Evolutionary conservation across 257 asterid species (phyloP), one percentile per base, ranked within the genome.

Genomic region (Primulina huaijiensis): DNA sequence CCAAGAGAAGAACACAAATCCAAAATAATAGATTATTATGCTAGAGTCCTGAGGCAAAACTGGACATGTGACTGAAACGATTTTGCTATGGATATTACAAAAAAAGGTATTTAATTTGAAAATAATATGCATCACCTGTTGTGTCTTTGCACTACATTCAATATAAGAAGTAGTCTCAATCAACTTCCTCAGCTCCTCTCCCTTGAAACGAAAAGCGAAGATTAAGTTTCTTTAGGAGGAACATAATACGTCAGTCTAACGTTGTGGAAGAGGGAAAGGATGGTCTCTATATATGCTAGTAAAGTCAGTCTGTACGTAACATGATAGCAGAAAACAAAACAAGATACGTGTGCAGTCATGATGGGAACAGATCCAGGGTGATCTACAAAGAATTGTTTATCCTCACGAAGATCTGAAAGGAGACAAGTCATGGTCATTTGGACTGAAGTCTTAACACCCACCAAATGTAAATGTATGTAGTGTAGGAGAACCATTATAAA

Each of bases 121-220:
- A 77, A 64, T 64, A 58, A 64, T 58, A 7, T 57, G 57, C 10
- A 55, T 55, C n/a, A 87, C 95, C 92, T 86, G 92, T 73, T 88
- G 95, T 1, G 92, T 84, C 72, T 88, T 88, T 50, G 95, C 87
- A 72, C 95, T 89, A 38, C 98, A 92, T 77, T 92, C 98, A 27
- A 92, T 74, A 77, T 88, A 92, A 53, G 92, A 85, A 58, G 86
- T 71, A 40, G 96, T 97, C 21, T 92, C 92, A 74, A 88, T 90
- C 80, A 78, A 38, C 82, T 85, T 89, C 84, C 70, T 89, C 64
- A 92, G 89, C 85, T 89, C 95, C 74, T 85, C 97, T 23, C 97
- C 98, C 97, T 92, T 78, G 59, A 71, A 71, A 68, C 37, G 62
- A 72, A 46, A 37, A 76, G 40, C 43, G 37, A 16, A 70, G 35